A percentile compares a stretch with the other conserved stretches of the same genome.
phyloP scores from a whole-genome alignment of 768 basidiomycete genomes.

The Mycena polygramma region DNA sequence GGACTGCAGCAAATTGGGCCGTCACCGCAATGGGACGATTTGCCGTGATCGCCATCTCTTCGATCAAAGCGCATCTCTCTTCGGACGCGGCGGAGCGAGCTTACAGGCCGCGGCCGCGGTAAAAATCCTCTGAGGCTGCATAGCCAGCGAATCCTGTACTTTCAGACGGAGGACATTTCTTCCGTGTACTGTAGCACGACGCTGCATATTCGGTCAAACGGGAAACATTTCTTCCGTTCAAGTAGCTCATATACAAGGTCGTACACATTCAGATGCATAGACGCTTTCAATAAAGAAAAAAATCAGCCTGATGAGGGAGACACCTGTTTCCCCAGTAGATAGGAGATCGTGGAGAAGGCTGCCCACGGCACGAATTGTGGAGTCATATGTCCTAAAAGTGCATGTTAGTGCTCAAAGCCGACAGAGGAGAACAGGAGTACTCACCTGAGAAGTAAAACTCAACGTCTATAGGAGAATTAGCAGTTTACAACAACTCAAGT shows the following conservation, averaged over 20 bases:
- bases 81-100: background rate
- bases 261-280: too few species aligned
- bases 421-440: background rate
- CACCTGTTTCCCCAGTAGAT: conserved; percentile 59
- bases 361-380: conserved; percentile 69
- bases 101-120: background rate
- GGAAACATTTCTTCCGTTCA: too few species aligned
- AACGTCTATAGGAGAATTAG: conserved; percentile 53
- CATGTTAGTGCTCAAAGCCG: background rate
- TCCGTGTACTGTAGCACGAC: too few species aligned
- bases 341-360: conserved; percentile 56
- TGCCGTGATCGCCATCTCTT: too few species aligned
- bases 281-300: background rate
- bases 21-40: too few species aligned
- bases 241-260: too few species aligned
- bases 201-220: too few species aligned
- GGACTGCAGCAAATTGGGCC: background rate
- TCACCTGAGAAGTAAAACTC: conserved; percentile 57
- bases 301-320: conserved; percentile 55
- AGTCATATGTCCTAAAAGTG: conserved; percentile 68
- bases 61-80: background rate
- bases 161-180: background rate
- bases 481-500: conserved; percentile 12
- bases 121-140: background rate
- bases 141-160: conserved; percentile 6